These are phyloP conservation scores for Eucalyptus viminalis DNA, from an alignment of 345 rosid genomes.

Conservation along the genomic window DNA sequence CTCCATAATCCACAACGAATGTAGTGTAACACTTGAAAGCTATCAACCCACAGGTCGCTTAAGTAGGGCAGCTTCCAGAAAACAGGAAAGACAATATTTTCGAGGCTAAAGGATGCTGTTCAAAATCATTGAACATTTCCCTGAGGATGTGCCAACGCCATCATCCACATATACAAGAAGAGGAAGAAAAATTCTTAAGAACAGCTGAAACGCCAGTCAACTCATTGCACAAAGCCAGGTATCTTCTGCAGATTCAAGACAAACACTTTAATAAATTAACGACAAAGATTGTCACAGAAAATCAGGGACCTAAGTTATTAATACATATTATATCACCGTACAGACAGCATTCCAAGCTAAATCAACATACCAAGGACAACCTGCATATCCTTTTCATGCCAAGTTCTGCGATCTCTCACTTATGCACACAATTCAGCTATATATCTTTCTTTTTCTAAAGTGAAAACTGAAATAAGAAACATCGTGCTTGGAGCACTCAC, in stretches of 20 bases:
- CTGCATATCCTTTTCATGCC: not conserved
- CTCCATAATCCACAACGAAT: not conserved
- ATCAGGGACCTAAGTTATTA: not conserved
- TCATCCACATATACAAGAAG: not conserved
- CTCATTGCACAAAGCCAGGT: not conserved
- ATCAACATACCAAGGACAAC: not conserved
- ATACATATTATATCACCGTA: not conserved
- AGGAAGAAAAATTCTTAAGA: not conserved
- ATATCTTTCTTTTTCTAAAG: not conserved
- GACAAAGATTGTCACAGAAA: not conserved
- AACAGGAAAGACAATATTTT: not conserved
- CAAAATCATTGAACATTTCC: not conserved
- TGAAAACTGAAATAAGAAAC: not conserved
- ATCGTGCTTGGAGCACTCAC: not conserved
- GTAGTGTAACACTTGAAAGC: not conserved
- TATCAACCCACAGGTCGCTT: not conserved
- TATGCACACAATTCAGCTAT: not conserved
- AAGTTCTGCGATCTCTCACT: not conserved
- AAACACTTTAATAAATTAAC: not conserved
- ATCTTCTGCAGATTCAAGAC: not conserved
- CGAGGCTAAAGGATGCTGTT: not conserved
- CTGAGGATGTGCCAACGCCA: not conserved
- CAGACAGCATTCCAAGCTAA: not conserved
- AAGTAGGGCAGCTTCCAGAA: not conserved
- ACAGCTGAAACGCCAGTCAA: not conserved